A percentile compares a stretch with the other conserved stretches of the same genome.
These are phyloP conservation scores for Tulasnella sp. DNA, from an alignment of 768 basidiomycete species.

Conservation along the genomic window DNA sequence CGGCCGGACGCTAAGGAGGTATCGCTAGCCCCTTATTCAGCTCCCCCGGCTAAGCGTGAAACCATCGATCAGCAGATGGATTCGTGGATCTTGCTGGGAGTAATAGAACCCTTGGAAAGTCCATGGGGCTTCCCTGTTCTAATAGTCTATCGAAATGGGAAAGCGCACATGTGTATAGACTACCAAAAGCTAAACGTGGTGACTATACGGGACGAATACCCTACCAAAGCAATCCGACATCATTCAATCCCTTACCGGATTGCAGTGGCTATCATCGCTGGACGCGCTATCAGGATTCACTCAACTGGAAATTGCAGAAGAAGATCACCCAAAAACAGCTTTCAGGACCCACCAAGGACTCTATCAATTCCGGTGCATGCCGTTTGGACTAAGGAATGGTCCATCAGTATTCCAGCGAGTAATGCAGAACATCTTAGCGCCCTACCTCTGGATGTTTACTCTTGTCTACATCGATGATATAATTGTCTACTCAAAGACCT, in stretches of 20 bases:
- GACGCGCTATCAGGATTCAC: slow-evolving; percentile 51
- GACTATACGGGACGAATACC: too few relatives aligned
- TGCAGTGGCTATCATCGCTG: slow-evolving; percentile 39
- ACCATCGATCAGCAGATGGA: slow-evolving; percentile 44
- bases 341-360: slow-evolving; percentile 50
- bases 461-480: slow-evolving; percentile 43
- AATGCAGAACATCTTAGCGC: slow-evolving; percentile 48
- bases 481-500: too few relatives aligned
- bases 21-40: slow-evolving; percentile 40
- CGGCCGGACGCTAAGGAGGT: slow-evolving; percentile 39
- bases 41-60: slow-evolving; percentile 40
- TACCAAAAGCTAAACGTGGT: too few relatives aligned
- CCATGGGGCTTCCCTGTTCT: slow-evolving; percentile 46
- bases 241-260: too few relatives aligned
- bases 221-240: too few relatives aligned
- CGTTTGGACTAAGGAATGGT: slow-evolving; percentile 47
- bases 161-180: slow-evolving; percentile 45
- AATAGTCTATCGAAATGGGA: slow-evolving; percentile 48
- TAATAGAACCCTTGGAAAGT: slow-evolving; percentile 50
- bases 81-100: slow-evolving; percentile 45
- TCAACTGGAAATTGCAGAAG: slow-evolving; percentile 44
- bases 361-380: slow-evolving; percentile 50
- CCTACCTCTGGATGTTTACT: slow-evolving; percentile 48
- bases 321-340: slow-evolving; percentile 46
- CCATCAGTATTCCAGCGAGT: slow-evolving; percentile 50